Base-by-base conservation (phyloP, 2,329 filamentous ascomycete species). In the Colletotrichum abscissum region DNA sequence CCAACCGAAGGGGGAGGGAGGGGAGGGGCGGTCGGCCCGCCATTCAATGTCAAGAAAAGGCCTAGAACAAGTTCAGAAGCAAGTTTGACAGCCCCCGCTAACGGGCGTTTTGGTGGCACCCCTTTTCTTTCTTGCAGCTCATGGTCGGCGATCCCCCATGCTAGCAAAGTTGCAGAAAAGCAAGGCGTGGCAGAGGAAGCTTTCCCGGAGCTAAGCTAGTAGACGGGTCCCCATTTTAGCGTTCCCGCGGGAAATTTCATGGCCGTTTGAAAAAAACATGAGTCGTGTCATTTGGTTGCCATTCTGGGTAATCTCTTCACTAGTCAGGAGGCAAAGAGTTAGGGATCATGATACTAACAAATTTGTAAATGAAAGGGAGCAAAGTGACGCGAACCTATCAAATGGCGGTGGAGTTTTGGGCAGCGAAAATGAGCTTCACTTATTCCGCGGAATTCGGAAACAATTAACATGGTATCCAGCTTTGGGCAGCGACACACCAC, bases 401-500 rank as follows among this genome's bases (percentile, higher is more conserved):
- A 16, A 42, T 19, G 19, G 5, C 11, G 9, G 35, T 19, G 24
- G 19, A 26, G 6, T 19, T 63, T 52, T 49, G 38, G 42, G 42
- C 26, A 14, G 38, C 28, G 19, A 33, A 28, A 22, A 30, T 11
- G 16, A 19, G 59, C 7, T 22, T 4, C 42, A n/a, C 16, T 49
- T 30, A 16, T 16, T 22, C 5, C 12, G 12, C 12, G 46, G 8
- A 14, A 16, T 30, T 1, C 28, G 33, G 33, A 35, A 35, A 4
- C 3, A 26, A n/a, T n/a, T n/a, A 49, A 49, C 42, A 9, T 49
- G 42, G 19, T 49, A n/a, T 49, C 19, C 42, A 49, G 19, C 42
- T 42, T 63, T 38, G 49, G 57, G 52, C 65, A 54, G 38, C 54
- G 19, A 72, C 58, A 62, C 57, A 30, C 14, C 14, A 42, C 33